These are phyloP conservation scores for Cetradonia linearis DNA, from an alignment of 495 filamentous ascomycete genomes.

Conservation along the genomic window DNA sequence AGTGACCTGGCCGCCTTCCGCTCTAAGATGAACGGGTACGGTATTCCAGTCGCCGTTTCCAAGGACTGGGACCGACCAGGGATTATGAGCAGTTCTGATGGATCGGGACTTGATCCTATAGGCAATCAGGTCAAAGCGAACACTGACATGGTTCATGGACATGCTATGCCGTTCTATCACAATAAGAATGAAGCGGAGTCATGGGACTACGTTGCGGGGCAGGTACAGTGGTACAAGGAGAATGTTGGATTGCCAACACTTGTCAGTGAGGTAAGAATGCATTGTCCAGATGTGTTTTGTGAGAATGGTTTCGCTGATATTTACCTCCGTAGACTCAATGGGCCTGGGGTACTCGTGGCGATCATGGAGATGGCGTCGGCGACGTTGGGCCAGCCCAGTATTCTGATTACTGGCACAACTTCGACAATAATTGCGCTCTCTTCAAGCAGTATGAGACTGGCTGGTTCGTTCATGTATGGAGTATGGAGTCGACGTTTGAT, in stretches of 20 bases:
- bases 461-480: neutral
- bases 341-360: neutral
- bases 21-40: neutral
- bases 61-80: neutral
- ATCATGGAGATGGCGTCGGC: neutral
- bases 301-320: neutral
- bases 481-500: neutral
- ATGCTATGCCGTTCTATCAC: neutral
- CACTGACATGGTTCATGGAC: neutral
- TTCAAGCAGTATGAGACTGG: neutral
- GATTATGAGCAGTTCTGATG: neutral
- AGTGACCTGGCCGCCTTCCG: neutral
- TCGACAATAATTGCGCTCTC: neutral
- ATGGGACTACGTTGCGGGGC: neutral
- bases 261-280: neutral
- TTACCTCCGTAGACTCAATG: neutral
- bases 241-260: neutral
- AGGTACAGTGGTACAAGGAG: neutral
- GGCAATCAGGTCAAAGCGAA: neutral
- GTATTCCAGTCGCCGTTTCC: neutral
- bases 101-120: neutral
- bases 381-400: neutral
- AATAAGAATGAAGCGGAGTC: neutral
- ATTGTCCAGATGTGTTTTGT: neutral
- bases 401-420: neutral